Evolutionary conservation across 148 eudicot species (phyloP), one percentile per base, ranked within the genome.

Genomic region (Vaccinium corymbosum): DNA sequence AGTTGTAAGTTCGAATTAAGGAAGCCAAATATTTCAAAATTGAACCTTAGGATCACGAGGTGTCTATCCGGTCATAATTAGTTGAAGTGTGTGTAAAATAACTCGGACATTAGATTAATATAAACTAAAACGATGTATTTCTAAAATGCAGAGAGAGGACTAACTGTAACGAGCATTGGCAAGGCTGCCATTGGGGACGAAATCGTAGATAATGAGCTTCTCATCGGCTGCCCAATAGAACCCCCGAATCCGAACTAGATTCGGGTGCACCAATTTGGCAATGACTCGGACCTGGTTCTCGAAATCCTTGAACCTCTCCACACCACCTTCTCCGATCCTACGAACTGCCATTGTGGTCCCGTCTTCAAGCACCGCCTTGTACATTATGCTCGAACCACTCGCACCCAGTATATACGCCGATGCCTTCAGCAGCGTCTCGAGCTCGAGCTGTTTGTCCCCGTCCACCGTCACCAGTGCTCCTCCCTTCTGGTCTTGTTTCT

Each of bases 121-220:
- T 42, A 42, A 42, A 42, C 5, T 42, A 42, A 42, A 42, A 42
- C 1, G 6, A 42, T 14, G 25, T 22, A 11, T 7, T 7, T 11
- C 75, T 81, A 64, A 64, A 46, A 38, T 66, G 20, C 35, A 70
- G 16, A 9, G 22, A 51, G 50, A 9, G 38, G 48, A 90, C 97
- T 92, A 83, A 97, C 99, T 86, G 87, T 91, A 89, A 82, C 98
- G 95, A n/a, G 93, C 95, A 84, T 91, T 97, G 72, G 99, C 97
- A 7, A 97, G 95, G 84, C 91, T 94, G 66, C 98, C 99, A 87
- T 94, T 93, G 55, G 98, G 93, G 81, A 94, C 94, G 72, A 88
- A 97, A 79, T 97, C 99, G 72, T 93, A 93, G 76, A 97, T 92
- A 3, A 97, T 85, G 8, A 97, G 93, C 91, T 97, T 97, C 86